Base-by-base conservation (phyloP, 2,329 filamentous ascomycete species). In the Trichoderma atroviride region DNA sequence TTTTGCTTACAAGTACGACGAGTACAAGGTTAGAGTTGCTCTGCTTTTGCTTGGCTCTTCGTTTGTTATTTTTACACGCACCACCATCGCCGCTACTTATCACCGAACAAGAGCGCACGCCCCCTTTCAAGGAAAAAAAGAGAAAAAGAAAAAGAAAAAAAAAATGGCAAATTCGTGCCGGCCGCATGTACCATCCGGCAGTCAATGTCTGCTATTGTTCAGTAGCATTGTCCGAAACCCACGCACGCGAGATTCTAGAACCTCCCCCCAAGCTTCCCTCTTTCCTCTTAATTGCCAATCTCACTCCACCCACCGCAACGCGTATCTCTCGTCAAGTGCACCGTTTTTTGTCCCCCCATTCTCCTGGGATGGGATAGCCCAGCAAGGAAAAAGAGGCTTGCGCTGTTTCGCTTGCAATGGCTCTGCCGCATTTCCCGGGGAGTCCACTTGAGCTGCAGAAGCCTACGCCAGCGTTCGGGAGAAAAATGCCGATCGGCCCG, bases 401-500 rank as follows among this genome's bases (percentile, higher is more conserved):
- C 43, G 59, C 27, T 19, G 27, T 14, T 35, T 40, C 52, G 27
- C 16, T 29, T 59, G 29, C 40, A 67, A 19, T 19, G 40, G 40
- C 40, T 9, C 16, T 67, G 63, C 63, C 63, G 63, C 29, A 67
- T 67, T 66, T 67, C n/a, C 63, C 63, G 63, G 40, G 40, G 63
- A 31, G 35, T 37, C 63, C 63, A 67, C 63, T 40, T 9, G 33
- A 24, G 63, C 55, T 47, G 63, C 63, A 57, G 33, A 10, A 6
- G 58, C 27, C 66, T 56, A 69, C 47, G 66, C 43, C 58, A 56
- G 35, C 35, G 11, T 29, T 62, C 58, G 66, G 58, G 37, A 22
- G 7, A 24, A 69, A 69, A 55, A 56, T 69, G 66, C 66, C 66
- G 66, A 69, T 62, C 66, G 57, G 66, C 66, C 66, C 66, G 58